Base-by-base conservation (phyloP, 495 filamentous ascomycete species). In the Lineolata rhizophorae region DNA sequence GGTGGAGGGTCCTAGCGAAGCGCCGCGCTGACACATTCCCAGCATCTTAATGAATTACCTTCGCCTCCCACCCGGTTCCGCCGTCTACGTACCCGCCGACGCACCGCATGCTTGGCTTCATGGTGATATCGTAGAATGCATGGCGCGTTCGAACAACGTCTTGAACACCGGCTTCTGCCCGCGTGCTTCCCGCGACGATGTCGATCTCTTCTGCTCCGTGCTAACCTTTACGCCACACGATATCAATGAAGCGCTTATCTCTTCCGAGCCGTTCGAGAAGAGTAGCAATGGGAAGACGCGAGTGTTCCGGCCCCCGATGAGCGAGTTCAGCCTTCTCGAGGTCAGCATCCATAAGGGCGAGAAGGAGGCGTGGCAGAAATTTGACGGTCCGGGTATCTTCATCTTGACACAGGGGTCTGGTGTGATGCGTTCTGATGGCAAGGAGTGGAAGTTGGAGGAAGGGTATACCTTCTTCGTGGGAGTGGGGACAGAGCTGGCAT, bases 31-130 rank as follows among this genome's bases (percentile, higher is more conserved):
- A n/a, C n/a, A n/a, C n/a, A n/a, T n/a, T n/a, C n/a, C n/a, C n/a
- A n/a, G n/a, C n/a, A n/a, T n/a, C n/a, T n/a, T n/a, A n/a, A 83
- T 78, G 72, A 87, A 85, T 49, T 84, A 66, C 38, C 45, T 87
- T 20, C 58, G 60, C 4, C 60, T 83, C 8, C 42, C 59, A 3
- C 57, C 69, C 2, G 74, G 76, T 10, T 66, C 82, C 25, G 62
- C 70, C 2, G 61, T 85, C 27, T 78, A 64, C 44, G 72, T 85
- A 17, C 78, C 77, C 1, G 73, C 72, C 10, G 74, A 84, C 39
- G 75, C 72, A 12, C 76, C 82, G 32, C 75, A 84, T 42, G 76
- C 76, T 1, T 83, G 82, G 46, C 49, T 84, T 2, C 62, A 64
- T 27, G 80, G 80, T 0, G 72, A 82, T 48, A 79, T 84, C 29